A percentile compares a stretch with the other conserved stretches of the same genome.
Conservation (phyloP, 768 basidiomycete species). For the Mrakia hoshinonis region DNA sequence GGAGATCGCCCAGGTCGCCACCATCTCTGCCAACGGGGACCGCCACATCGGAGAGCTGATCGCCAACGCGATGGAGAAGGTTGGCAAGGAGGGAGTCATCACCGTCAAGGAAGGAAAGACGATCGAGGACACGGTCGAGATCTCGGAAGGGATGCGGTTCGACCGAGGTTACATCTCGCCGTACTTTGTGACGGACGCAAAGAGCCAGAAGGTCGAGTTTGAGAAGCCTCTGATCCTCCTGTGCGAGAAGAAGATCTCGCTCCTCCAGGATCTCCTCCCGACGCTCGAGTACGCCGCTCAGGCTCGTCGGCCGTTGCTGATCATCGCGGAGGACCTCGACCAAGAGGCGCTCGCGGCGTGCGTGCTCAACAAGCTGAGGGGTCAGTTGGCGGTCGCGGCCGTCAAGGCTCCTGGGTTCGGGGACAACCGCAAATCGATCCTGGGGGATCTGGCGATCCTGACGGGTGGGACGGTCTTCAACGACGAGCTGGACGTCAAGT, state of each 20-base stretch:
- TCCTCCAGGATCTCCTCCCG: conserved; percentile 89
- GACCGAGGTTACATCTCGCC: conserved; percentile 97
- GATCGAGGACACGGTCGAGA: conserved; percentile 89
- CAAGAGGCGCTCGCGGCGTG: conserved; percentile 96
- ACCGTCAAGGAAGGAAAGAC: conserved; percentile 98
- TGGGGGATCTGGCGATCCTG: conserved; percentile 92
- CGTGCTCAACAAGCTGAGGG: conserved; percentile 98
- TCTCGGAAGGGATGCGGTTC: conserved; percentile 99
- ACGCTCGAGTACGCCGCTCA: conserved; percentile 61
- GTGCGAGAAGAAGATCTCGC: conserved; percentile 95
- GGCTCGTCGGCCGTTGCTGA: conserved; percentile 77
- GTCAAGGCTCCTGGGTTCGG: conserved; percentile 96
- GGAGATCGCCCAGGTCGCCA: conserved; percentile 98
- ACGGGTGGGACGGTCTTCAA: conserved; percentile 98
- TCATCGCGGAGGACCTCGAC: conserved; percentile 96
- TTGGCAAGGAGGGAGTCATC: conserved; percentile 99
- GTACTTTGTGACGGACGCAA: conserved; percentile 98
- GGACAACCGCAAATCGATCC: conserved; percentile 97
- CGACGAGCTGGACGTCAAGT: conserved; percentile 91
- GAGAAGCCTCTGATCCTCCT: conserved; percentile 92
- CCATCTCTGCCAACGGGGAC: conserved; percentile 74
- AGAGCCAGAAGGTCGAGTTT: conserved; percentile 88
- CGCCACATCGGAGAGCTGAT: conserved; percentile 85
- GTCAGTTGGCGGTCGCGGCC: conserved; percentile 85
- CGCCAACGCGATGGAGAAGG: conserved; percentile 98